Conservation (phyloP, 164 flowering plant genomes). For the Aristolochia fimbriata region DNA sequence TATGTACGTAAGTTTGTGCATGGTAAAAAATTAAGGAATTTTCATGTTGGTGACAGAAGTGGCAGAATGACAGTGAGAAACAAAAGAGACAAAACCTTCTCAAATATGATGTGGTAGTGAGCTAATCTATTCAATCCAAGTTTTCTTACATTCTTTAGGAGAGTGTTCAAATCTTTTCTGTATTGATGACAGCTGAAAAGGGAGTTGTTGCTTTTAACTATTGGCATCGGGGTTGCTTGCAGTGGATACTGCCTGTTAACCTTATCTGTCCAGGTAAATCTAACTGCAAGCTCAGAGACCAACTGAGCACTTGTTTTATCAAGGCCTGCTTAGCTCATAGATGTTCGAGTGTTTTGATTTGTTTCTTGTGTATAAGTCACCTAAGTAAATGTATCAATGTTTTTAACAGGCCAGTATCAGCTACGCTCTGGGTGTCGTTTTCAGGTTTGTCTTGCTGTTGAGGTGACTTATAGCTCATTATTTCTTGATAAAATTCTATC, state of each 20-base stretch:
- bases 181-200: conserved; percentile 51
- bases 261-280: conserved; percentile 61
- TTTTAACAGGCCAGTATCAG: conserved; percentile 68
- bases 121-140: conserved; percentile 7
- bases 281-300: background rate
- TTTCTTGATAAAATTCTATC: background rate
- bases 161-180: conserved; percentile 1
- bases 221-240: conserved; percentile 74
- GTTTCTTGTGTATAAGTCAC: background rate
- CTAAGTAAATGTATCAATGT: background rate
- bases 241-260: conserved; percentile 67
- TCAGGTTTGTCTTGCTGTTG: conserved; percentile 43
- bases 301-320: background rate
- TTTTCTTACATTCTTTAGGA: background rate
- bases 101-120: conserved; percentile 76
- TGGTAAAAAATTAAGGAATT: background rate
- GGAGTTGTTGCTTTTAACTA: conserved; percentile 65
- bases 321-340: background rate
- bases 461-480: background rate
- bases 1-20: background rate
- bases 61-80: conserved; percentile 59
- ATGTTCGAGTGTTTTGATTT: background rate
- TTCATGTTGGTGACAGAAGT: conserved; percentile 30
- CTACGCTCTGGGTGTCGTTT: conserved; percentile 80
- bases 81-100: conserved; percentile 70